Evolutionary conservation across 2,329 filamentous ascomycete species (phyloP), one percentile per base, ranked within the genome.

Genomic region (Polychaeton citri): DNA sequence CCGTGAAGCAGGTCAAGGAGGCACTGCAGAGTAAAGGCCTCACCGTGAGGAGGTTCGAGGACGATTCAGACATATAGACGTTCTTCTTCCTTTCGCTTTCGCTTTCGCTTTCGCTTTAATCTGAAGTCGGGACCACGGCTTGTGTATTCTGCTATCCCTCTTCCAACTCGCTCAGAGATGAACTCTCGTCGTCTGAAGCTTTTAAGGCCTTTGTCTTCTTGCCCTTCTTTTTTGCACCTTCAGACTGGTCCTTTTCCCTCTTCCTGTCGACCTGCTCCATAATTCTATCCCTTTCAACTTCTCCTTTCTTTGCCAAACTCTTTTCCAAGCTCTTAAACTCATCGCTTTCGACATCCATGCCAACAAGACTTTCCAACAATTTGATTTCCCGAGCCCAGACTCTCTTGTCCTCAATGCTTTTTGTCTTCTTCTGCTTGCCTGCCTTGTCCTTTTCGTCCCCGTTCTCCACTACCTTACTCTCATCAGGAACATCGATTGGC

Each of bases 381-480:
- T 95, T 95, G 61, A 98, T 96, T 63, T 98, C 90, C 32, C 78
- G 71, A 1, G 87, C 86, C 87, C 88, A 96, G 12, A 95, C 71
- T 36, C 73, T 66, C 57, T 79, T 84, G 57, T 95, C 85, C 52
- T 93, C 81, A 24, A 77, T 58, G 19, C 69, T 68, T 50, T 67
- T 68, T 2, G 52, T 57, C 38, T 60, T 61, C 19, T 54, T 55
- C 36, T 59, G 54, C 38, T 56, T 55, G 30, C 53, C 43, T 57
- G 46, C 31, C 17, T 79, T 79, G 30, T 79, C 80, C 44, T 78
- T 68, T 33, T 68, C 62, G 13, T 72, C 76, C 32, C 74, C 73
- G 4, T 28, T 56, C 37, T 60, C 61, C 18, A 53, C 55, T 36
- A 58, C 54, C 38, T 56, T 55, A 21, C 53, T 42, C 57, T 46